Percentiles rank a stretch among this genome's conserved stretches.
Conservation (phyloP, 2,329 filamentous ascomycete species). For the Microsporum ferrugineum region DNA sequence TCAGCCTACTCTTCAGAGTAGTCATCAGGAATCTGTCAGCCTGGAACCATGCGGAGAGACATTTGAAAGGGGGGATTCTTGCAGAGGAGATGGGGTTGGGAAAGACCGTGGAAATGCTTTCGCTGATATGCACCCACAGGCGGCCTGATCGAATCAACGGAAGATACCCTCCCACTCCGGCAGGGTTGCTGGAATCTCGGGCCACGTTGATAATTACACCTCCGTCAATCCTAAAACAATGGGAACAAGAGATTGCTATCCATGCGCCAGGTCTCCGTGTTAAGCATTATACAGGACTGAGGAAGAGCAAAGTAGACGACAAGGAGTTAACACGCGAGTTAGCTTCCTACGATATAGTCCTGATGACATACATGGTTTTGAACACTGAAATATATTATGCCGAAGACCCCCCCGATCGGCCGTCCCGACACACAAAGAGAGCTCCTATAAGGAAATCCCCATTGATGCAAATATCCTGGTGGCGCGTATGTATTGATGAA, state of each 20-base stretch:
- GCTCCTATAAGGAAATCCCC: slow-evolving; percentile 58
- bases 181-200: slow-evolving; percentile 31
- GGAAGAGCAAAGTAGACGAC: slow-evolving; percentile 24
- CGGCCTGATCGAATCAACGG: slow-evolving; percentile 16
- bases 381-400: slow-evolving; percentile 70
- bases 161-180: slow-evolving; percentile 14
- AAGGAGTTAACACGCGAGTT: slow-evolving; percentile 39
- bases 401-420: slow-evolving; percentile 56
- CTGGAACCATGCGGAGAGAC: slow-evolving; percentile 23
- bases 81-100: slow-evolving; percentile 43
- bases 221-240: slow-evolving; percentile 50
- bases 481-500: slow-evolving; percentile 60
- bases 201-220: slow-evolving; percentile 55
- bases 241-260: slow-evolving; percentile 47
- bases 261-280: slow-evolving; percentile 49
- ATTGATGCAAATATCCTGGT: slow-evolving; percentile 72
- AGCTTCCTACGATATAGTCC: slow-evolving; percentile 43
- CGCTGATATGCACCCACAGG: slow-evolving; percentile 34
- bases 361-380: slow-evolving; percentile 59
- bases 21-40: slow-evolving; percentile 27
- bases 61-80: slow-evolving; percentile 35
- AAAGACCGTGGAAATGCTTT: slow-evolving; percentile 41
- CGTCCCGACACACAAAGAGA: slow-evolving; percentile 52
- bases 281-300: slow-evolving; percentile 47
- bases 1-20: slow-evolving; percentile 33